These are phyloP conservation scores for Epicoccum sorghinum DNA, from an alignment of 2,329 filamentous ascomycete genomes.

Conservation along the genomic window DNA sequence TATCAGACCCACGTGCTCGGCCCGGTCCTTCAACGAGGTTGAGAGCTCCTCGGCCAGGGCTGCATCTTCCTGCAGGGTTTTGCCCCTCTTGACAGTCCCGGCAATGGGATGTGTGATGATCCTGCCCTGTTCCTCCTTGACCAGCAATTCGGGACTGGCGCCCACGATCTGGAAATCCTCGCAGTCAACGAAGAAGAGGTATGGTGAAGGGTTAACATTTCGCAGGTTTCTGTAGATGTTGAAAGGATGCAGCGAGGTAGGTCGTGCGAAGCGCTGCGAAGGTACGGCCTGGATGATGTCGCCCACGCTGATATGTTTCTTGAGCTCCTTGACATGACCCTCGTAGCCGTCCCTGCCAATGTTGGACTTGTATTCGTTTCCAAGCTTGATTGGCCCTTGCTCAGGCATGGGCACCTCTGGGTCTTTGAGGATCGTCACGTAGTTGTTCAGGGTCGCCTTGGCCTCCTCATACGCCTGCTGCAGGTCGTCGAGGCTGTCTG, in stretches of 20 bases:
- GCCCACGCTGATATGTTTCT: slow-evolving; percentile 87
- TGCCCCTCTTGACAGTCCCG: slow-evolving; percentile 88
- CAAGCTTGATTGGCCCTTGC: slow-evolving; percentile 73
- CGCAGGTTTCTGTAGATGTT: slow-evolving; percentile 96
- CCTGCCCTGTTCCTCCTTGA: slow-evolving; percentile 84
- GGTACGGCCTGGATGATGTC: slow-evolving; percentile 99
- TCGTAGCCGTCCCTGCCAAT: slow-evolving; percentile 90
- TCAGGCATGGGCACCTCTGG: slow-evolving; percentile 78
- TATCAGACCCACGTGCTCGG: slow-evolving; percentile 42
- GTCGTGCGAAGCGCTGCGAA: slow-evolving; percentile 88
- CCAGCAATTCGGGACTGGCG: slow-evolving; percentile 90
- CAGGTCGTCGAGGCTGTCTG: slow-evolving; percentile 59
- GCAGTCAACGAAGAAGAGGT: slow-evolving; percentile 95
- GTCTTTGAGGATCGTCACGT: slow-evolving; percentile 73
- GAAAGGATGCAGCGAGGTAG: slow-evolving; percentile 91
- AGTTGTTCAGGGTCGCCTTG: slow-evolving; percentile 65
- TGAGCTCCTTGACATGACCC: slow-evolving; percentile 81
- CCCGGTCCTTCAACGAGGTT: slow-evolving; percentile 80
- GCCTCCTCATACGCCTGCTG: slow-evolving; percentile 73
- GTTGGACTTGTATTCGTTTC: slow-evolving; percentile 87
- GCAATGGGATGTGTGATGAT: slow-evolving; percentile 98
- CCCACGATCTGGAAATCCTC: slow-evolving; percentile 92
- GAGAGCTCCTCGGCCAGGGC: slow-evolving; percentile 77
- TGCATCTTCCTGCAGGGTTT: slow-evolving; percentile 80
- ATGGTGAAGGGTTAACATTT: slow-evolving; percentile 96